Percentiles rank a stretch among this genome's conserved stretches.
Conservation (phyloP, 208 protist species). For the Trypanosoma lewisi region DNA sequence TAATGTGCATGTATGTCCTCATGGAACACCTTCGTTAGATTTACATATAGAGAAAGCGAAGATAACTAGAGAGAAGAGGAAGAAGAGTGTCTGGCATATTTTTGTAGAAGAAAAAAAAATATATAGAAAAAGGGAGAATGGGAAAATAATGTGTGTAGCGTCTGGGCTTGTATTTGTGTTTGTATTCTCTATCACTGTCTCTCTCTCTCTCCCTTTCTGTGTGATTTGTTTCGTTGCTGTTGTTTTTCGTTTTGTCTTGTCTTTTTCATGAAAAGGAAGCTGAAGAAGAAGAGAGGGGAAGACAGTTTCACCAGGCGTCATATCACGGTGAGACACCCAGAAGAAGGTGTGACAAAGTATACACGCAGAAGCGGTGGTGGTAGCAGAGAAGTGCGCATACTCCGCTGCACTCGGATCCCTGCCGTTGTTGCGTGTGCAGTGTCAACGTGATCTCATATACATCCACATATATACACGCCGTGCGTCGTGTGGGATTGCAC, state of each 20-base stretch:
- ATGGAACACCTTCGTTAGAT: no score
- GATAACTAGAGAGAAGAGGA: not conserved
- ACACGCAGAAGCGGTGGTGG: no score
- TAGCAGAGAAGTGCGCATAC: no score
- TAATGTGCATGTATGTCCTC: no score
- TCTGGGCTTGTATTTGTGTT: not conserved
- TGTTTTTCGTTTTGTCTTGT: not conserved
- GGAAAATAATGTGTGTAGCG: conserved; percentile 2
- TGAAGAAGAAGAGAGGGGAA: not conserved
- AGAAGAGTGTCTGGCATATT: not conserved
- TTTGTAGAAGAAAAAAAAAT: not conserved
- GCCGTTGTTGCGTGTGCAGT: no score
- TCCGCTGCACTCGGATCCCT: no score
- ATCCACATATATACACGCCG: no score
- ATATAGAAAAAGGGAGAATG: no score
- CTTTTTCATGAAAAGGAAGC: not conserved
- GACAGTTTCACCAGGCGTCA: not conserved
- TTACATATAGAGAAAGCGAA: no score
- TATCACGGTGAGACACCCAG: not conserved
- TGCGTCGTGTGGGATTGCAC: no score
- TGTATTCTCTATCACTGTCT: not conserved
- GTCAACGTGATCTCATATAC: no score
- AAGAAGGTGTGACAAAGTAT: no score
- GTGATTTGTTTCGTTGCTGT: not conserved
- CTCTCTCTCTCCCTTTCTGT: not conserved